Percentiles rank a stretch among this genome's conserved stretches.
phyloP scores from a whole-genome alignment of 2,329 filamentous ascomycete genomes.

The Orbilia blumenaviensis region DNA sequence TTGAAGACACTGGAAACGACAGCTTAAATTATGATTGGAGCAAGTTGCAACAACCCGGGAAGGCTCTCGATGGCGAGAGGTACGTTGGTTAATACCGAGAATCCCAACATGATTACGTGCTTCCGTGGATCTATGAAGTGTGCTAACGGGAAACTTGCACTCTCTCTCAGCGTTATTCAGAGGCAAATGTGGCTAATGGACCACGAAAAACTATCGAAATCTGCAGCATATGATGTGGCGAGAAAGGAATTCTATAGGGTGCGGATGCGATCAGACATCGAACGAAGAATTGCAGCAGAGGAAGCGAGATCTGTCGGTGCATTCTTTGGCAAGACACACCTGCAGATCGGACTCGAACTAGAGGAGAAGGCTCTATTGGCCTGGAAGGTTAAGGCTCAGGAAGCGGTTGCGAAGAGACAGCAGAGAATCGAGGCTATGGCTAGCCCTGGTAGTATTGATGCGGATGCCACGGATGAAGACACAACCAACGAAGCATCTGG shows the following conservation, averaged over 20 bases:
- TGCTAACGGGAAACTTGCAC: slow-evolving; percentile 10
- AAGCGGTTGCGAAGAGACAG: slow-evolving; percentile 51
- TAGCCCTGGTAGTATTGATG: slow-evolving; percentile 55
- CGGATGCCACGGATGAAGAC: slow-evolving; percentile 27
- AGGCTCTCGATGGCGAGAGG: slow-evolving; percentile 85
- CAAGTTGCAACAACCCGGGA: slow-evolving; percentile 75
- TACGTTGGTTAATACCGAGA: slow-evolving; percentile 62
- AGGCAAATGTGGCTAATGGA: slow-evolving; percentile 87
- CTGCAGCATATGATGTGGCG: slow-evolving; percentile 82
- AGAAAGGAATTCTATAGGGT: slow-evolving; percentile 89
- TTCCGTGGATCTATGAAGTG: not conserved
- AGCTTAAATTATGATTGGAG: slow-evolving; percentile 81
- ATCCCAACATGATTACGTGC: no score
- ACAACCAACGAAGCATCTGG: not conserved
- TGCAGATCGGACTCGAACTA: slow-evolving; percentile 81
- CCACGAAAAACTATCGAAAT: slow-evolving; percentile 69
- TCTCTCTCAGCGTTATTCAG: slow-evolving; percentile 79
- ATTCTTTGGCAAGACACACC: slow-evolving; percentile 80
- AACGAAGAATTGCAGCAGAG: slow-evolving; percentile 82
- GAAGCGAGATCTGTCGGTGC: slow-evolving; percentile 86
- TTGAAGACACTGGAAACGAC: slow-evolving; percentile 88
- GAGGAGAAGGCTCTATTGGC: slow-evolving; percentile 81
- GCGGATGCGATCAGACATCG: slow-evolving; percentile 82
- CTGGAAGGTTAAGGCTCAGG: slow-evolving; percentile 82
- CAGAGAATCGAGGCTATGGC: slow-evolving; percentile 58